Evolutionary conservation across 768 basidiomycete genomes (phyloP).

Genomic region (Artomyces pyxidatus): DNA sequence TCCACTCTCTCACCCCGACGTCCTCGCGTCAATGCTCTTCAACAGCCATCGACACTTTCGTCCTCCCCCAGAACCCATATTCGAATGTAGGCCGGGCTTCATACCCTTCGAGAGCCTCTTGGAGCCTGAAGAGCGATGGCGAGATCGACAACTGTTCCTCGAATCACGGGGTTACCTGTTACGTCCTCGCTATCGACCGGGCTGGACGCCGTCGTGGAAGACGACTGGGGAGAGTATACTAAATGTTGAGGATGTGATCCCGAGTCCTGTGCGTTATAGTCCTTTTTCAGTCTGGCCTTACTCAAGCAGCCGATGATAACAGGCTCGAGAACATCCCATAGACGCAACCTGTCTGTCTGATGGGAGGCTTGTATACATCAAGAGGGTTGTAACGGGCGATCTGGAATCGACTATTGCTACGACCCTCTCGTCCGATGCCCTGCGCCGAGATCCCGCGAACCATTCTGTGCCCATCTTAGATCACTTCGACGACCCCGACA

Average conservation of each 20-base stretch:
- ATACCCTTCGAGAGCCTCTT: neutral
- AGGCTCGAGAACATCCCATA: neutral
- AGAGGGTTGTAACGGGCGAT: neutral
- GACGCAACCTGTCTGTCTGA: conserved; percentile 1
- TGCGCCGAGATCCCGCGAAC: conserved; percentile 14
- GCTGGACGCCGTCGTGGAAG: conserved; percentile 5
- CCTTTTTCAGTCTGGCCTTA: too few relatives aligned
- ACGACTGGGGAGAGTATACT: neutral
- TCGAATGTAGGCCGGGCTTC: too few relatives aligned
- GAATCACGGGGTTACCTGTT: conserved; percentile 1
- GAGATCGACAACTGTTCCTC: neutral
- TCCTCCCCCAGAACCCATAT: too few relatives aligned
- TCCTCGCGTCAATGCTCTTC: too few relatives aligned
- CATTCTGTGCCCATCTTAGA: conserved; percentile 17
- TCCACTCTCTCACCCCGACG: too few relatives aligned
- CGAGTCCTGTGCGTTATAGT: neutral
- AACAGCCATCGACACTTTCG: too few relatives aligned
- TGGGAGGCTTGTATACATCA: neutral
- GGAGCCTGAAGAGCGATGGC: neutral
- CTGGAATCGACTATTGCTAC: conserved; percentile 7
- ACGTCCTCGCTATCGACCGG: neutral
- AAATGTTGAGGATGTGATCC: neutral
- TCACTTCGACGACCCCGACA: conserved; percentile 1
- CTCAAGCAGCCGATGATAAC: too few relatives aligned
- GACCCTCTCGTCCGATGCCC: conserved; percentile 4